Percentiles rank a stretch among this genome's conserved stretches.
Evolutionary conservation across 768 basidiomycete species (phyloP).

Genomic region (Imleria badia): DNA sequence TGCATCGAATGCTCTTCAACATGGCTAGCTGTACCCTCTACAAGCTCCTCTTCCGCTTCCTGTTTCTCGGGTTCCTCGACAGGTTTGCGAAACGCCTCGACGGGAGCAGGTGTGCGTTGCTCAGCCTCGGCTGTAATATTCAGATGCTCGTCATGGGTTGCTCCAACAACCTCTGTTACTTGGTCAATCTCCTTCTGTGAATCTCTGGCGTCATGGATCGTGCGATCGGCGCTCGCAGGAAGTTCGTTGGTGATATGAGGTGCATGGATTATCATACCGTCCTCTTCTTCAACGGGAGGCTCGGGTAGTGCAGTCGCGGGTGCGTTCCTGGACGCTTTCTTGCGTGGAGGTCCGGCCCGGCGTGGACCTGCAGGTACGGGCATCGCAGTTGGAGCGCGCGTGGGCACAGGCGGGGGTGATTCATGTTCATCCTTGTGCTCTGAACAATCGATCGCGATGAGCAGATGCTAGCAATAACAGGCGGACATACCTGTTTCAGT

Average conservation of each 20-base stretch:
- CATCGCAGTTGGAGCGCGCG: slow-evolving; percentile 56
- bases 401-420: slow-evolving; percentile 31
- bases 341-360: slow-evolving; percentile 72
- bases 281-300: slow-evolving; percentile 23
- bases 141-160: neutral
- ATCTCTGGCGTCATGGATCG: slow-evolving; percentile 6
- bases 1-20: slow-evolving; percentile 4
- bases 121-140: neutral
- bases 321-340: slow-evolving; percentile 57
- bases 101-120: neutral
- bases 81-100: slow-evolving; percentile 4
- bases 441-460: slow-evolving; percentile 11
- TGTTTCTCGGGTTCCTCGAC: slow-evolving; percentile 9
- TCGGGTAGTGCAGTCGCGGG: slow-evolving; percentile 33
- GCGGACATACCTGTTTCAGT: slow-evolving; percentile 19
- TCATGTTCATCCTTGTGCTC: slow-evolving; percentile 25
- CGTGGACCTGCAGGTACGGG: slow-evolving; percentile 74
- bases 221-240: neutral
- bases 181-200: slow-evolving; percentile 14
- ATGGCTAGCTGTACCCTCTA: slow-evolving; percentile 1
- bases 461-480: neutral
- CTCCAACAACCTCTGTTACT: neutral
- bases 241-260: slow-evolving; percentile 8
- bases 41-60: slow-evolving; percentile 14
- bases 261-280: neutral